Conservation (phyloP, 2,329 filamentous ascomycete genomes). For the Thermomyces lanuginosus region DNA sequence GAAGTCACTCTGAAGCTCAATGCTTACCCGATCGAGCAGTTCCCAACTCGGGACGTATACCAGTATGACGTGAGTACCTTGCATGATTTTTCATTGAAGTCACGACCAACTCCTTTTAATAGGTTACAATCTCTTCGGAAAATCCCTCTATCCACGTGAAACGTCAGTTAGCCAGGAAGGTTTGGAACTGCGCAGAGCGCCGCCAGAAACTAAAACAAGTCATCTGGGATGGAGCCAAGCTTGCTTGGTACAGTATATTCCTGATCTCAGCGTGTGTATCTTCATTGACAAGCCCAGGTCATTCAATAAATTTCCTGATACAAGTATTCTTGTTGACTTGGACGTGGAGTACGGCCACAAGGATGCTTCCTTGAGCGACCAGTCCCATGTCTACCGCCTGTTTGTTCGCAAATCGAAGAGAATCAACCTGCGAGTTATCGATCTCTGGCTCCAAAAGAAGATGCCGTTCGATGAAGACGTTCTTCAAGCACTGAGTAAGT, state of each 20-base stretch:
- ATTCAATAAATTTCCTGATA: conserved; percentile 20
- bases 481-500: conserved; percentile 59
- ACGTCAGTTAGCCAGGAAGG: conserved; percentile 52
- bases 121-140: conserved; percentile 56
- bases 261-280: too few species aligned
- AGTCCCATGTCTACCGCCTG: conserved; percentile 40
- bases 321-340: conserved; percentile 51
- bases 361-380: conserved; percentile 18
- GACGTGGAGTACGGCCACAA: conserved; percentile 43
- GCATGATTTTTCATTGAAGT: conserved; percentile 2
- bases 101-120: conserved; percentile 5
- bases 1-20: conserved; percentile 48
- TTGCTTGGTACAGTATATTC: conserved; percentile 66
- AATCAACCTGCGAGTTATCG: conserved; percentile 51
- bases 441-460: conserved; percentile 43
- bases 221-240: conserved; percentile 68
- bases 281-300: conserved; percentile 23
- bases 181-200: conserved; percentile 53
- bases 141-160: conserved; percentile 48
- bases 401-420: conserved; percentile 47
- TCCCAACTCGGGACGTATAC: conserved; percentile 47
- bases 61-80: conserved; percentile 64
- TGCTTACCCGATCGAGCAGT: conserved; percentile 50
- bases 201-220: conserved; percentile 43
- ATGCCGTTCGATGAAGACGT: conserved; percentile 46